Evolutionary conservation across 345 rosid genomes (phyloP), one percentile per base, ranked within the genome.

Genomic region (Tarenaya hassleriana): DNA sequence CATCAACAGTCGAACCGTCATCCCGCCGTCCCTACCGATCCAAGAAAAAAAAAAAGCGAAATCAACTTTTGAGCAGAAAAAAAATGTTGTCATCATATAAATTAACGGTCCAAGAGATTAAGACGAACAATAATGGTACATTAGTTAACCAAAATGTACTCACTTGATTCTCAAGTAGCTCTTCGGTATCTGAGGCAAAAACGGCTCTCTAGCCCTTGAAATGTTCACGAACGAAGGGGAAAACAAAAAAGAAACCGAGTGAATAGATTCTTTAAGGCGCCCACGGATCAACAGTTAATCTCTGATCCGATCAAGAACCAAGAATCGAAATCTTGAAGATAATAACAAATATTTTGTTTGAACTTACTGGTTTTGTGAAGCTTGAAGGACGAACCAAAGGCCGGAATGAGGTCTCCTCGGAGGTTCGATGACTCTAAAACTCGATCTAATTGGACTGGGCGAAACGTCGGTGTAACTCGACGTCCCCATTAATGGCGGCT

Each of bases 121-220:
- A n/a, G n/a, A 24, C 29, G 29, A 24, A 2, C 5, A 24, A 2
- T 24, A 24, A 24, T 24, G 29, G 5, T 5, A n/a, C n/a, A n/a
- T n/a, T n/a, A n/a, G n/a, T n/a, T n/a, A 24, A 24, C 29, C 29
- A 24, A 24, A 2, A 24, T 37, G 31, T 49, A 27, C 62, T 72
- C 77, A 94, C 99, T 88, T 94, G 94, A 94, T 94, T 77, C 99
- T 81, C 52, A 94, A 79, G 80, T 78, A 88, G 88, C 94, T 80
- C 81, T 86, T 88, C 0, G 84, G 80, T 78, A 94, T 82, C 58
- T 88, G 99, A 44, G 95, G 99, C 79, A 94, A 69, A 66, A 78
- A 78, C 20, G 97, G 95, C 57, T 88, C 94, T 76, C 65, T 78
- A 7, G 71, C 68, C 72, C 72, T n/a, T 68, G 50, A 38, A 45